Base-by-base conservation (phyloP, 225 moss, liverwort and hornwort genomes). In the Climacium dendroides region DNA sequence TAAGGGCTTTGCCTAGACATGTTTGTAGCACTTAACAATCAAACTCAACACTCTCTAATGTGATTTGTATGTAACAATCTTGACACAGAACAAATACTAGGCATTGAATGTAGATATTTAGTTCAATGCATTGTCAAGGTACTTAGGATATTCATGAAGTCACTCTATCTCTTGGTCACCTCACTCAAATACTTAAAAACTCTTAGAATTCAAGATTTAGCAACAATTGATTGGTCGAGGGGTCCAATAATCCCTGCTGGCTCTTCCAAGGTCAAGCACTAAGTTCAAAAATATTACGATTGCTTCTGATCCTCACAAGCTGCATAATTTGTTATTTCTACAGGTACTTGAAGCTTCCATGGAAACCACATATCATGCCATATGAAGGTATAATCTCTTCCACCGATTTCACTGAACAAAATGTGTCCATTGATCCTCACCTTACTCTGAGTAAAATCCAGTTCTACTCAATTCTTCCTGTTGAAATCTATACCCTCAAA, bases 261-360 rank as follows among this genome's bases (percentile, higher is more conserved):
- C 20, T n/a, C 37, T 52, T 66, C 55, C 15, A 69, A n/a, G n/a
- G n/a, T n/a, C n/a, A n/a, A n/a, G n/a, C n/a, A n/a, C n/a, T n/a
- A n/a, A 26, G 29, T 22, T 69, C 30, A 39, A 39, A 32, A 83
- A 70, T 53, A 5, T 30, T 69, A 83, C 20, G 52, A 53, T 41
- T 86, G 45, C 32, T 17, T 67, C 5, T 43, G 11, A 81, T 82
- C 57, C 45, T 80, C 41, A 67, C 22, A 61, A 79, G 53, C 8
- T 80, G 59, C 50, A 60, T n/a, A n/a, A n/a, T 87, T 47, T 63
- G 23, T 39, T 70, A 47, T 66, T 41, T 87, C 76, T 78, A 34
- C 85, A 97, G 97, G 87, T 97, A 95, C 85, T 89, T 97, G 83
- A 97, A 97, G 70, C 80, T 97, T 34, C 96, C 95, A 50, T 97